Conservation (phyloP, 495 filamentous ascomycete genomes). For the Cladorrhinum samala region DNA sequence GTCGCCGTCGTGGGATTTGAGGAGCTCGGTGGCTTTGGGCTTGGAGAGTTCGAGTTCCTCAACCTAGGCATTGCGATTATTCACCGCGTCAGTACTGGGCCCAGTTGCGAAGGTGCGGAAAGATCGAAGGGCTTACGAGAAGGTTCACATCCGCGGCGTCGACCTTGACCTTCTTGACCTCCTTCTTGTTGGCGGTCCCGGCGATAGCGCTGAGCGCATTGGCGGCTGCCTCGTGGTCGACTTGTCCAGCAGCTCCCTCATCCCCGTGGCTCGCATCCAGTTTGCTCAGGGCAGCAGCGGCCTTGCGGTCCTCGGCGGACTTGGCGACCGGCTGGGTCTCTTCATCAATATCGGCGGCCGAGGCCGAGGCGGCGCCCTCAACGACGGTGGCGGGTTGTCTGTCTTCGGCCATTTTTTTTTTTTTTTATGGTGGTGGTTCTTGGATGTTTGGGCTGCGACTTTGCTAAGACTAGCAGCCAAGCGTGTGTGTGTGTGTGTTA, state of each 20-base stretch:
- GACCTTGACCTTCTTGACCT: slow-evolving; percentile 46
- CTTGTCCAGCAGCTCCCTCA: slow-evolving; percentile 48
- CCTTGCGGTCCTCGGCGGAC: slow-evolving; percentile 81
- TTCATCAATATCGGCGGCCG: slow-evolving; percentile 54
- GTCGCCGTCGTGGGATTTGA: slow-evolving; percentile 75
- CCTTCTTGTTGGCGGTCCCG: slow-evolving; percentile 38
- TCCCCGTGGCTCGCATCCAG: slow-evolving; percentile 62
- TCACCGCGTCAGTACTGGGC: slow-evolving; percentile 6
- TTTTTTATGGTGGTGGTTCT: background rate
- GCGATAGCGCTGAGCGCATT: slow-evolving; percentile 73
- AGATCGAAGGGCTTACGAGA: no score
- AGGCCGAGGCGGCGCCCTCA: slow-evolving; percentile 56
- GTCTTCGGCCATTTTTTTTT: slow-evolving; percentile 50
- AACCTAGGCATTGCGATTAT: slow-evolving; percentile 50
- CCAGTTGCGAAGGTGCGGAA: no score
- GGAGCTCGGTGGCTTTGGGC: slow-evolving; percentile 73
- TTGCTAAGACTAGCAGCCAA: background rate
- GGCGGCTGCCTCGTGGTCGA: slow-evolving; percentile 75
- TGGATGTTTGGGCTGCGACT: background rate
- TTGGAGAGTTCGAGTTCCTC: slow-evolving; percentile 76
- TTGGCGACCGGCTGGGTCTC: slow-evolving; percentile 57
- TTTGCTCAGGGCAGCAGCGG: slow-evolving; percentile 74
- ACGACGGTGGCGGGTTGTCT: slow-evolving; percentile 49
- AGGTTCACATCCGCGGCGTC: slow-evolving; percentile 41
- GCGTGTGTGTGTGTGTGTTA: no score